Base-by-base conservation (phyloP, 2,329 filamentous ascomycete genomes). In the Bipolaris zeicola region DNA sequence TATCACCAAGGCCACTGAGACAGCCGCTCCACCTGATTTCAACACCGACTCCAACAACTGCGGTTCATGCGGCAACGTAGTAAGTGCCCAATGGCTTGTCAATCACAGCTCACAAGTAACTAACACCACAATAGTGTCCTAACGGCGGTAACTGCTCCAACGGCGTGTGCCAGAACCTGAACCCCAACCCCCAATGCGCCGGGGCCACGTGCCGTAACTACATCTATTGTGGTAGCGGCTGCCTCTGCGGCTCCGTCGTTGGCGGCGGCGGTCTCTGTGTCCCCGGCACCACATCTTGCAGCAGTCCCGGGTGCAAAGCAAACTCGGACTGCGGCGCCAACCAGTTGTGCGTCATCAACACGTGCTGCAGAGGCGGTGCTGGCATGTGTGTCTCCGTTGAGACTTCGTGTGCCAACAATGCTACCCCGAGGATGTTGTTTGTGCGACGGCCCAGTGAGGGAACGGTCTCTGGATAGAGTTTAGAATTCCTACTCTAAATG, bases 31-130 rank as follows among this genome's bases (percentile, higher is more conserved):
- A 13, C 39, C 50, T 1, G 14, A 52, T 26, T 37, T 52, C 22
- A 24, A n/a, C 14, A 47, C 3, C 8, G 50, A 52, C 1, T 24
- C 41, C 1, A 38, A 52, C 22, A 52, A 52, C 50, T 52, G 50
- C 16, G 50, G 50, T 2, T 33, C 22, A 1, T 52, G 50, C 5
- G 50, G 50, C n/a, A 45, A 43, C 1, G 50, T 52, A 0, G 41
- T 43, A 31, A n/a, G 24, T 43, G 1, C 3, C 28, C 28, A 31
- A 13, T 31, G 4, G 3, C 10, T 16, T 28, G 4, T 39, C 10
- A 20, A 14, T 13, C 6, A 6, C 14, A 22, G 5, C 8, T 10
- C 16, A 11, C 18, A 28, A 2, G 2, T 6, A 43, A 11, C 22
- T 43, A 43, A 43, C 41, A 16, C 3, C 7, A 10, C 11, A 3